phyloP scores from a whole-genome alignment of 495 filamentous ascomycete genomes.

The Tuber brumale region DNA sequence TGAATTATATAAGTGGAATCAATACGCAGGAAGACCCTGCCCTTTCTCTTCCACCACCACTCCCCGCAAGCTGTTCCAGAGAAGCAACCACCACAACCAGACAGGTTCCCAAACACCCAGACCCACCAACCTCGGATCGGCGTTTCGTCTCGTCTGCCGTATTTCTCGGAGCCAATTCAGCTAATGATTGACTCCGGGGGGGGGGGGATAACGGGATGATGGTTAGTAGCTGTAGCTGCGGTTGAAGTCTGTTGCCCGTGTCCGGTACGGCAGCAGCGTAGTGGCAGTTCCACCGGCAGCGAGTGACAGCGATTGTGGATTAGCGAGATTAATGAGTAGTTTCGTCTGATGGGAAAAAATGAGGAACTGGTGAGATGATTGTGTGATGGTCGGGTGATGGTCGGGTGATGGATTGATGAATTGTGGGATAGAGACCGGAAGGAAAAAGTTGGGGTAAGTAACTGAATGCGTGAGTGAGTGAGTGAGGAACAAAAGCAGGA shows the following conservation, averaged over 20 bases:
- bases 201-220: background rate
- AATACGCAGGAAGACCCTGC: constrained; percentile 8
- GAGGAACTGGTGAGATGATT: background rate
- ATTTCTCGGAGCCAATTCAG: background rate
- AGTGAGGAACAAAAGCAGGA: background rate
- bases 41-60: background rate
- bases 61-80: background rate
- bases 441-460: constrained; percentile 6
- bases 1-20: constrained; percentile 32
- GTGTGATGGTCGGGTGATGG: constrained; percentile 10
- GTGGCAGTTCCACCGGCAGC: background rate
- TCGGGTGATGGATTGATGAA: constrained; percentile 4
- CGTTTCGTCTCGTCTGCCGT: background rate
- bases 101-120: background rate
- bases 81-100: constrained; percentile 4
- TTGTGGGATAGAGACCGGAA: constrained; percentile 7
- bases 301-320: background rate
- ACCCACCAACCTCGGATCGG: background rate
- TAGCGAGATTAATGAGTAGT: background rate
- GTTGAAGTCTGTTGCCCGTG: background rate
- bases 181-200: background rate
- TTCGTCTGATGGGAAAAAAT: background rate
- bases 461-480: constrained; percentile 4
- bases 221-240: constrained; percentile 4
- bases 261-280: background rate